These are phyloP conservation scores for Xylariaceae sp. DNA, from an alignment of 2,329 filamentous ascomycete genomes.

Conservation along the genomic window DNA sequence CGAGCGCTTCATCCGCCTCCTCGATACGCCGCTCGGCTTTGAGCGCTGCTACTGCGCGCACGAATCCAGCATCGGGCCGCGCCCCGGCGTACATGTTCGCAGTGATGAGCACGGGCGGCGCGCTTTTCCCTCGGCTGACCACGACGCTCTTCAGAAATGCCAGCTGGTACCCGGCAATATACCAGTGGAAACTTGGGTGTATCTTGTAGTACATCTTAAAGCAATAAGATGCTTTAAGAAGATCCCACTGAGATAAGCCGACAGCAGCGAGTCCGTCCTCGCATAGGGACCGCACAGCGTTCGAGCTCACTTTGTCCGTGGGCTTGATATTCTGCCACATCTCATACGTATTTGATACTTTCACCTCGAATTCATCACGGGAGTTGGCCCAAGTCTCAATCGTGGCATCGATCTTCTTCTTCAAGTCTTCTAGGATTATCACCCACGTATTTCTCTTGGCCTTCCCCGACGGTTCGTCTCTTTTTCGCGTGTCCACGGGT, in stretches of 20 bases:
- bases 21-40: conserved; percentile 18
- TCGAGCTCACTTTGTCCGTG: conserved; percentile 25
- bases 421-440: conserved; percentile 35
- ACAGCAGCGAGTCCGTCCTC: conserved; percentile 25
- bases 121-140: conserved; percentile 17
- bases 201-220: conserved; percentile 39
- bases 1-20: conserved; percentile 17
- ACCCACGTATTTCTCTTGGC: conserved; percentile 27
- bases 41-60: conserved; percentile 22
- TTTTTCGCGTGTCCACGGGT: conserved; percentile 22
- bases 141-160: conserved; percentile 43
- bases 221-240: conserved; percentile 48
- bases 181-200: conserved; percentile 40
- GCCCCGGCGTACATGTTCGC: conserved; percentile 31
- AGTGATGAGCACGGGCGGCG: conserved; percentile 34
- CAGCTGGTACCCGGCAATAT: conserved; percentile 47
- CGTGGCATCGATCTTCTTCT: conserved; percentile 33
- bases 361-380: conserved; percentile 21
- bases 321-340: conserved; percentile 43
- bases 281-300: conserved; percentile 32
- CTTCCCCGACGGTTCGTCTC: conserved; percentile 9
- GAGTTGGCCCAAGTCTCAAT: conserved; percentile 33
- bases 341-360: conserved; percentile 37
- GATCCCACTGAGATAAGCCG: conserved; percentile 41
- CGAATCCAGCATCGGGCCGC: conserved; percentile 28